Conservation (phyloP, 129 eudicot genomes). For the Ambrosia trifida region DNA sequence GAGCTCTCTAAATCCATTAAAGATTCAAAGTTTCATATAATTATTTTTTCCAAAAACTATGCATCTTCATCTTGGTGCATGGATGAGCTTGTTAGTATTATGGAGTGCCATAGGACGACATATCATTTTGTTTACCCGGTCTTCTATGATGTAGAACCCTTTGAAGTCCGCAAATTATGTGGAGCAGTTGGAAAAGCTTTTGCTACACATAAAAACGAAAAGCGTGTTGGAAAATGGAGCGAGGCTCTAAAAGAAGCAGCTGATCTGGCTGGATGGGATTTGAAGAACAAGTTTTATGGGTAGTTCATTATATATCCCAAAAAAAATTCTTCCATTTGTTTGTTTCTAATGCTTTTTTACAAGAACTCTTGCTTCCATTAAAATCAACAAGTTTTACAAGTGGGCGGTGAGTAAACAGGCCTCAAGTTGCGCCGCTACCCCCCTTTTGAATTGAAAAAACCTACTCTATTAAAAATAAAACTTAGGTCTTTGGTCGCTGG, state of each 20-base stretch:
- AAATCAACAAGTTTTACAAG: no score
- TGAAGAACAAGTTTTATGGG: background rate
- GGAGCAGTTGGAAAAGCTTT: background rate
- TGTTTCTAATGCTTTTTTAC: background rate
- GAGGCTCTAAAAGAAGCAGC: background rate
- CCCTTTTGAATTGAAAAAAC: no score
- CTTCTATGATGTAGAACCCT: background rate
- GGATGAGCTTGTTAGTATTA: background rate
- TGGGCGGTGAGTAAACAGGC: no score
- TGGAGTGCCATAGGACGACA: background rate
- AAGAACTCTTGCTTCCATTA: no score
- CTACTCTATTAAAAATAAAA: no score
- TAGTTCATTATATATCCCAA: background rate
- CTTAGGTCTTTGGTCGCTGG: no score
- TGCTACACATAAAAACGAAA: background rate
- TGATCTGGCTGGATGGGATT: background rate
- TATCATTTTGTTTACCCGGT: background rate
- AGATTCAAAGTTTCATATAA: background rate
- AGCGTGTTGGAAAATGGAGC: background rate
- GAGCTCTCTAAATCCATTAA: background rate
- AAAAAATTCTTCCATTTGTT: background rate
- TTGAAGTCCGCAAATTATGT: background rate
- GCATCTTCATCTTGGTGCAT: background rate
- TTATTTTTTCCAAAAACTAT: background rate
- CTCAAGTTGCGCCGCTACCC: no score